Evolutionary conservation across 805 yeast species (phyloP), one percentile per base, ranked within the genome.

Genomic region (Pichia gijzeniarum): DNA sequence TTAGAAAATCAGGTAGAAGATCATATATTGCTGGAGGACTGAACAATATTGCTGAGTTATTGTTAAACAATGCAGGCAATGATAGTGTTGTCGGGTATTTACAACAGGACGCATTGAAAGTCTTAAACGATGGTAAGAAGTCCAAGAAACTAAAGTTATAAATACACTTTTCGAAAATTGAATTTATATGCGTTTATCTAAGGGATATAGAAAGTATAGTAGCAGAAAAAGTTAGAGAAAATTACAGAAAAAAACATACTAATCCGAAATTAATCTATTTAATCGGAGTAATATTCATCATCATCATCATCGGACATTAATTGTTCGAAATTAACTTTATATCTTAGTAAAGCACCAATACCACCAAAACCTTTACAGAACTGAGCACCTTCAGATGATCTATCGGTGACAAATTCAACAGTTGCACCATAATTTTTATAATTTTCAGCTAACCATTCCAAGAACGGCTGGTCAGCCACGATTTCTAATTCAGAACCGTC

Each of bases 301-400:
- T 90, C 97, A 53, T 87, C 95, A 48, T 81, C 74, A 46, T 87
- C 97, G 44, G 88, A 95, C 43, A 73, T 85, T 63, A 93, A 77
- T 73, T 89, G 97, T 67, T 93, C 99, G 60, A 93, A 93, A 72
- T 93, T 93, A 57, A 93, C 93, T 70, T 89, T 89, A 71, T 93
- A 93, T 72, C 99, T 88, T 65, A 93, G 73, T 58, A 93, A 65
- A 48, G 96, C 97, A 67, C 99, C 99, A 55, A 93, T 79, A 71
- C 99, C 99, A 84, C 99, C 99, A 63, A 93, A 93, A 49, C 99
- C 99, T 58, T 81, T 83, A 49, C 85, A 95, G 68, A 93, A 93
- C 73, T 93, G 99, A 38, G 98, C 95, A 74, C 99, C 99, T 70
- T 93, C 99, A 37, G 95, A 83, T 19, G 96, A 85, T 70, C 88